phyloP scores from a whole-genome alignment of 257 asterid genomes.

The Parsonsia alboflavescens region DNA sequence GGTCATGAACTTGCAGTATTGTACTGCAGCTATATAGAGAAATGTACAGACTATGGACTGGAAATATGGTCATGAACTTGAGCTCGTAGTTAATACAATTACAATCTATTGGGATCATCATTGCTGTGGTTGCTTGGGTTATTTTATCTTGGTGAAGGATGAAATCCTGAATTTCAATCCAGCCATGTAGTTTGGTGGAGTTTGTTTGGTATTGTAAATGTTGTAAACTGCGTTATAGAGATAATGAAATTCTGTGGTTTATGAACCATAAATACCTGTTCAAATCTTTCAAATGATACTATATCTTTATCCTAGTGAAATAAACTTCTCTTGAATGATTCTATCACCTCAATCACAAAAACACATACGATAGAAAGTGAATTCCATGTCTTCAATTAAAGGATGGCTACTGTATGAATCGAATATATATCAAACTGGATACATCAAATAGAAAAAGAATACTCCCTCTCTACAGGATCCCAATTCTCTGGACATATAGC shows the following conservation, averaged over 20 bases:
- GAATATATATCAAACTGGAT: background rate
- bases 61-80: background rate
- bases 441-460: background rate
- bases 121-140: background rate
- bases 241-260: background rate
- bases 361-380: background rate
- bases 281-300: background rate
- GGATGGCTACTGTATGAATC: too few species aligned
- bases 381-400: background rate
- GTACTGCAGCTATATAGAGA: slow-evolving; percentile 2
- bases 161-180: background rate
- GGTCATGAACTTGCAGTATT: too few species aligned
- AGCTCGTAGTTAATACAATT: background rate
- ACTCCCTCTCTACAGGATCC: background rate
- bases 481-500: background rate
- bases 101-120: background rate
- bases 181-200: background rate
- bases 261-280: background rate
- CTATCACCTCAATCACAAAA: too few species aligned
- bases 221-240: background rate
- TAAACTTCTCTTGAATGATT: background rate
- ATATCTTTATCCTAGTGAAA: background rate
- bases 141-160: background rate
- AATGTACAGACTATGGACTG: background rate
- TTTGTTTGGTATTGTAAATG: background rate